phyloP scores from a whole-genome alignment of 768 basidiomycete genomes.

The Amanita thiersii region DNA sequence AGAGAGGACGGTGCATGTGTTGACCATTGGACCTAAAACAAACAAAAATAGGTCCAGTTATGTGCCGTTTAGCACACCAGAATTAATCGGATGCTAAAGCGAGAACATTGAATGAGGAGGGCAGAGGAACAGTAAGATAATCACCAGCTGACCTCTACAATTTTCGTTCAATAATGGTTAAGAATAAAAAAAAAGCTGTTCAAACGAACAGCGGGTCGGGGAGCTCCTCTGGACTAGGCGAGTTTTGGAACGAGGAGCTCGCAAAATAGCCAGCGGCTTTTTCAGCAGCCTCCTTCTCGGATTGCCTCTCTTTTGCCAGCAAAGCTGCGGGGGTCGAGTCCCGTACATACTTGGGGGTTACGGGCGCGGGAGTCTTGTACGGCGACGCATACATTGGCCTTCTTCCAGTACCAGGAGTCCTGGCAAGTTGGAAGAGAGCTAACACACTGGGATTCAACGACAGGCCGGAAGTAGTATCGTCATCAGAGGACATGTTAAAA shows the following conservation, averaged over 20 bases:
- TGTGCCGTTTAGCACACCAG: too few relatives aligned
- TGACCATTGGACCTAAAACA: background rate
- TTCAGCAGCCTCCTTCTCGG: conserved; percentile 25
- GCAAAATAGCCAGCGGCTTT: conserved; percentile 53
- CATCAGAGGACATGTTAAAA: conserved; percentile 71
- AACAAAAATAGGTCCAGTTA: too few relatives aligned
- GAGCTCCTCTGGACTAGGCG: conserved; percentile 75
- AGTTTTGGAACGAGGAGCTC: conserved; percentile 81
- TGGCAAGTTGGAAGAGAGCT: conserved; percentile 21
- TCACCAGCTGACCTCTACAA: conserved; percentile 3
- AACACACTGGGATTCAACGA: conserved; percentile 16
- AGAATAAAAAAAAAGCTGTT: conserved; percentile 14
- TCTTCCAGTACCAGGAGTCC: conserved; percentile 3
- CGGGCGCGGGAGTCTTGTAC: background rate
- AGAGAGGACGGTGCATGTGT: background rate
- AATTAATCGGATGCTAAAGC: too few relatives aligned
- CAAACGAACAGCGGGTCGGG: conserved; percentile 57
- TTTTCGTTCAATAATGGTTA: conserved; percentile 9
- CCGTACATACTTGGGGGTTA: conserved; percentile 1
- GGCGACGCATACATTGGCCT: conserved; percentile 1
- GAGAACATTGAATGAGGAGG: background rate
- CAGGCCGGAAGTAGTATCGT: conserved; percentile 39
- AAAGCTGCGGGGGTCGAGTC: background rate
- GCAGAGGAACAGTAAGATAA: background rate
- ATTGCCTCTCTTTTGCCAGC: conserved; percentile 16